These are phyloP conservation scores for Neofusicoccum kwambonambiense DNA, from an alignment of 2,329 filamentous ascomycete species.

Conservation along the genomic window DNA sequence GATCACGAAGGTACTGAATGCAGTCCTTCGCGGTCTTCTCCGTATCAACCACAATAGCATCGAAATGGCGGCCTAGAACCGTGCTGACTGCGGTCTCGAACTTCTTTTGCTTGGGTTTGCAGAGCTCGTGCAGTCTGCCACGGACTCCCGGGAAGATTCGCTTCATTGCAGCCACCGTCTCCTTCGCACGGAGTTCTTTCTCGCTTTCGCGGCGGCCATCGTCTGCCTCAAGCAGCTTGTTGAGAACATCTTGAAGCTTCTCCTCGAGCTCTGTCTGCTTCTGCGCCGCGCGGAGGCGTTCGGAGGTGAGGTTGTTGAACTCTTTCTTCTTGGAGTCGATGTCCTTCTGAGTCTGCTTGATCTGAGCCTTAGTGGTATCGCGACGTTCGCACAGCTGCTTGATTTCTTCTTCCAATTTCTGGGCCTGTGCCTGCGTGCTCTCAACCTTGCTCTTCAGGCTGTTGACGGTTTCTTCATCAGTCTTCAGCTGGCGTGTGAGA, in stretches of 20 bases:
- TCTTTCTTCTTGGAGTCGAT: conserved; percentile 88
- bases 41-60: conserved; percentile 91
- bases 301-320: conserved; percentile 80
- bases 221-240: conserved; percentile 80
- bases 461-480: conserved; percentile 85
- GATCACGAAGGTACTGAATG: conserved; percentile 89
- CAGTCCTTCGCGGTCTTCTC: conserved; percentile 93
- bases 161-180: conserved; percentile 82
- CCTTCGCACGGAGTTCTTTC: conserved; percentile 74
- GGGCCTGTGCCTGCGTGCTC: conserved; percentile 68
- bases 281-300: conserved; percentile 76
- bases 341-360: conserved; percentile 70
- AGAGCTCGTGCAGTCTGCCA: conserved; percentile 85
- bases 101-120: conserved; percentile 96
- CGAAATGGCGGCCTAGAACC: conserved; percentile 87
- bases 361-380: conserved; percentile 56
- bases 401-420: conserved; percentile 72
- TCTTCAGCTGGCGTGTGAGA: conserved; percentile 83
- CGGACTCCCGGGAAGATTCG: conserved; percentile 81
- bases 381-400: conserved; percentile 67
- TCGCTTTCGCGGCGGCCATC: conserved; percentile 83
- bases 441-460: conserved; percentile 88
- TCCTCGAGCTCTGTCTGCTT: conserved; percentile 87
- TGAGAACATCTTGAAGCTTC: conserved; percentile 77
- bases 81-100: conserved; percentile 91